Percentiles rank a stretch among this genome's conserved stretches.
Evolutionary conservation across 2,329 filamentous ascomycete genomes (phyloP).

Genomic region (Penicillium sp.): DNA sequence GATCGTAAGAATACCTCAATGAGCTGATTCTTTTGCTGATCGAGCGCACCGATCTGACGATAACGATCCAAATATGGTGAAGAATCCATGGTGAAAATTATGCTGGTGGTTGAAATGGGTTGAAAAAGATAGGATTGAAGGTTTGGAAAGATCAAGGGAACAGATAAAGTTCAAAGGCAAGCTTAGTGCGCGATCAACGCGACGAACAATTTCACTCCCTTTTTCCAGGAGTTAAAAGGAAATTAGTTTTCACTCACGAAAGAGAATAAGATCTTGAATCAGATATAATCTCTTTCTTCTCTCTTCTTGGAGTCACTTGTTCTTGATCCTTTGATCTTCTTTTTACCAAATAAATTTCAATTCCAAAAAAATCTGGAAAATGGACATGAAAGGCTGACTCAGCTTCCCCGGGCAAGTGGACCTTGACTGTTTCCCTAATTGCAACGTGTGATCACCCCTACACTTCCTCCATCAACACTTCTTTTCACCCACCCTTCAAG

Average conservation of each 20-base stretch:
- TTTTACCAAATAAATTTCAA: neutral
- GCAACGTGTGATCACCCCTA: conserved; percentile 26
- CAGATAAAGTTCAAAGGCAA: conserved; percentile 1
- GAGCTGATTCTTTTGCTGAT: conserved; percentile 49
- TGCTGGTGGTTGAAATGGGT: neutral
- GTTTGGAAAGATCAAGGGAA: neutral
- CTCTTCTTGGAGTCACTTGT: neutral
- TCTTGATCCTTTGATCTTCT: neutral
- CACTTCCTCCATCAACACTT: conserved; percentile 15
- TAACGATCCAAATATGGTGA: conserved; percentile 44
- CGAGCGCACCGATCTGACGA: conserved; percentile 44
- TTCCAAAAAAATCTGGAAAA: conserved; percentile 12
- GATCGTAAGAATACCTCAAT: conserved; percentile 43
- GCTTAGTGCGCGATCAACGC: conserved; percentile 4
- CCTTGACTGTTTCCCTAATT: conserved; percentile 19
- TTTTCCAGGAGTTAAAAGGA: conserved; percentile 1
- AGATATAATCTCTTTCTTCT: neutral
- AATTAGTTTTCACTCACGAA: neutral
- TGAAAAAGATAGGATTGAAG: neutral
- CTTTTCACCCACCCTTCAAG: conserved; percentile 29
- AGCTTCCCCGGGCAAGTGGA: conserved; percentile 29
- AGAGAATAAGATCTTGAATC: neutral
- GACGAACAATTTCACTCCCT: neutral
- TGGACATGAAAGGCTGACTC: conserved; percentile 19
- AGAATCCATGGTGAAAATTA: conserved; percentile 26